Evolutionary conservation across 2,329 filamentous ascomycete species (phyloP).

Genomic region (Cordyceps tenuipes): DNA sequence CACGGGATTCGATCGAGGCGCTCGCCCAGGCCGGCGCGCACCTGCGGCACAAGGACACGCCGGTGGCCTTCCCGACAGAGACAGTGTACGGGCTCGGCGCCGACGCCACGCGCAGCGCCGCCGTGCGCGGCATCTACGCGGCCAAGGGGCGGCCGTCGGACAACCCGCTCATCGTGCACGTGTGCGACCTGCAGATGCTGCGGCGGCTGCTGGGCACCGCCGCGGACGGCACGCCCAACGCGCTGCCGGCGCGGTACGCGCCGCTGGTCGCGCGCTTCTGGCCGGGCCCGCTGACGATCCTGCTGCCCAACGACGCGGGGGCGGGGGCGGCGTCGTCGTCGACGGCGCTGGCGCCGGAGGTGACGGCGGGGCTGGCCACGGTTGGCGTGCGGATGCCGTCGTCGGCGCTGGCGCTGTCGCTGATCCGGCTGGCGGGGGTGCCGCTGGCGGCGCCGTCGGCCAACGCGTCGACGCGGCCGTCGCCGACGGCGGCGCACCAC

Average conservation of each 20-base stretch:
- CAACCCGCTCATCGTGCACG: slow-evolving; percentile 91
- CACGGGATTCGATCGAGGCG: slow-evolving; percentile 25
- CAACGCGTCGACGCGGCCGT: slow-evolving; percentile 89
- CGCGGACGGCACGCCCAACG: slow-evolving; percentile 23
- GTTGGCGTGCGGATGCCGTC: slow-evolving; percentile 89
- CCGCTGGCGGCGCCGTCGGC: slow-evolving; percentile 89
- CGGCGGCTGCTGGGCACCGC: slow-evolving; percentile 45
- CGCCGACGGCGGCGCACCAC: slow-evolving; percentile 82
- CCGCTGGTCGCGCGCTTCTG: slow-evolving; percentile 77
- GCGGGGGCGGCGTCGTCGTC: no score
- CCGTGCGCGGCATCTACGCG: slow-evolving; percentile 85
- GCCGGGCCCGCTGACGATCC: slow-evolving; percentile 88
- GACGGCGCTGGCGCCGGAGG: slow-evolving; percentile 74
- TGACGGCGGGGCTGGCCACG: slow-evolving; percentile 74
- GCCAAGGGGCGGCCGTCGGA: slow-evolving; percentile 88
- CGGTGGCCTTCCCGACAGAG: slow-evolving; percentile 94
- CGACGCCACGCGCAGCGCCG: slow-evolving; percentile 76
- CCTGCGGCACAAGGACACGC: slow-evolving; percentile 57
- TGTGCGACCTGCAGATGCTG: slow-evolving; percentile 73
- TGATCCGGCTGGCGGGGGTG: slow-evolving; percentile 70
- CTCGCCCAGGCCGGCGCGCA: slow-evolving; percentile 59
- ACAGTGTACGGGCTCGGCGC: slow-evolving; percentile 97
- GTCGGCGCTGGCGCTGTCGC: slow-evolving; percentile 71
- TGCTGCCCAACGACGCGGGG: slow-evolving; percentile 77
- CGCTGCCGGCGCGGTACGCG: slow-evolving; percentile 66